Evolutionary conservation across 345 rosid genomes (phyloP), one percentile per base, ranked within the genome.

Genomic region (Lepidium aucheri): DNA sequence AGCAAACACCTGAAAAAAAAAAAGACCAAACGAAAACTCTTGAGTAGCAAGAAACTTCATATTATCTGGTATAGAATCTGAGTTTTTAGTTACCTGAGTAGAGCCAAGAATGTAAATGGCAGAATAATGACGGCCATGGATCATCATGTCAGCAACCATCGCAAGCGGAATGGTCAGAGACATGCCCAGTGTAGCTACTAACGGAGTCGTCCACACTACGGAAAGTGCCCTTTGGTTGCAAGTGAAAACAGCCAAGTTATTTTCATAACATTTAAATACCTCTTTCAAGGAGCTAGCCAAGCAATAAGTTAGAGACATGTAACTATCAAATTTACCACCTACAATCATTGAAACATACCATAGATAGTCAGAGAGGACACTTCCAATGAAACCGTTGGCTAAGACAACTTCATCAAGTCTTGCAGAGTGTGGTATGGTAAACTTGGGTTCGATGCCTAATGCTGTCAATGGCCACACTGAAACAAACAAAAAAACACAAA

Each of bases 381-480:
- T 94, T 77, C 99, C 99, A 51, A 94, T 64, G 14, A 94, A 80
- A 60, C 99, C 95, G 40, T 94, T 94, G 32, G 99, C 99, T 50
- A 94, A 73, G 38, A 94, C 99, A 53, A 94, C 84, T 82, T 94
- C 99, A 49, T 94, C 99, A 78, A 94, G 36, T 77, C 82, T 94
- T 36, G 79, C 89, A 26, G 96, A 88, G 78, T 85, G 97, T 30
- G 99, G 99, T 72, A 94, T 87, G 6, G 95, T 77, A 70, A 94
- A 91, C 82, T 86, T 81, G 36, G 99, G 99, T 78, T 94, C 99
- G 39, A 94, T 94, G 56, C 99, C 99, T 69, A 94, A 67, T 35
- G 97, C 97, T 56, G 88, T 85, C 82, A 94, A 74, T 2, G 99
- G 99, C 97, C 91, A 91, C 67, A 91, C 99, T 94, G 89, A 67